Percentiles rank a stretch among this genome's conserved stretches.
Conservation (phyloP, 441 rosid genomes). For the Arabidopsis lyrata region DNA sequence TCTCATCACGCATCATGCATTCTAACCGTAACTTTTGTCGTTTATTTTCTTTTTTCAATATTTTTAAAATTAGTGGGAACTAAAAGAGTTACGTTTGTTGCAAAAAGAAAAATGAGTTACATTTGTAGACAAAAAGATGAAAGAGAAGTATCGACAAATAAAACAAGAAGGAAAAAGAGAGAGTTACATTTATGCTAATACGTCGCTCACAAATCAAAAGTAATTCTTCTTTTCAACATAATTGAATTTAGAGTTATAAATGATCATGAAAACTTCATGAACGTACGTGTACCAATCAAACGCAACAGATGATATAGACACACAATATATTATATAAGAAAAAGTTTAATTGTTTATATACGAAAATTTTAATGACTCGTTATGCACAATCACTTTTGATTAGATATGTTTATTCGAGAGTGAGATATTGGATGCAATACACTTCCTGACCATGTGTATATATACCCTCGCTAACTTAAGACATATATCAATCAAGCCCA, state of each 20-base stretch:
- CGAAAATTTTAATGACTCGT: conserved; percentile 36
- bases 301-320: conserved; percentile 9
- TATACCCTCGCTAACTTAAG: conserved; percentile 23
- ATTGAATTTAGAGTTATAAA: background rate
- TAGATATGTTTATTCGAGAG: conserved; percentile 22
- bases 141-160: conserved; percentile 2
- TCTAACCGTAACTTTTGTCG: conserved; percentile 42
- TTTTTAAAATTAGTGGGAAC: conserved; percentile 6
- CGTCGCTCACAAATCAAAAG: background rate
- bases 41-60: conserved; percentile 1
- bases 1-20: conserved; percentile 23
- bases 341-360: background rate
- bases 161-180: background rate
- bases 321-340: conserved; percentile 12
- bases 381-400: conserved; percentile 16
- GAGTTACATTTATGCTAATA: conserved; percentile 8
- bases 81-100: conserved; percentile 35
- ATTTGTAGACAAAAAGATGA: conserved; percentile 22
- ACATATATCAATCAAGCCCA: conserved; percentile 27
- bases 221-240: conserved; percentile 1
- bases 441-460: conserved; percentile 34
- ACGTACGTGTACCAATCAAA: conserved; percentile 21
- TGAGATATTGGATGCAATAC: conserved; percentile 26
- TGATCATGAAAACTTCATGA: conserved; percentile 7
- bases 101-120: conserved; percentile 30